Evolutionary conservation across 495 filamentous ascomycete species (phyloP), one percentile per base, ranked within the genome.

Genomic region (Hypomontagnella monticulosa): DNA sequence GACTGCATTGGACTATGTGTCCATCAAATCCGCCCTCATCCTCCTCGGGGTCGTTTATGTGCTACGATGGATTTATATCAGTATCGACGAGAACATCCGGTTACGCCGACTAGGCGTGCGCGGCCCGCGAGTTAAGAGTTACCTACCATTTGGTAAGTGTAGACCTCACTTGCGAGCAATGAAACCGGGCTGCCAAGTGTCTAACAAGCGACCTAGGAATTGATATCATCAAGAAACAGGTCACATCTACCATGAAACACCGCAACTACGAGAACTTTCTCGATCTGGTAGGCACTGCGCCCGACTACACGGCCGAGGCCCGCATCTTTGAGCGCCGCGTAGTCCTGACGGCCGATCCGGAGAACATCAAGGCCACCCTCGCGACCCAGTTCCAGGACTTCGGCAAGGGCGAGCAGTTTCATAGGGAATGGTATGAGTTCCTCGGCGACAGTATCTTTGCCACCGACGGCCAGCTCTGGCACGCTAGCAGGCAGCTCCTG

Each of bases 301-400:
- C 59, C 16, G 70, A 51, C 55, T 73, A 67, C 53, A 97, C 93
- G 0, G 77, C 83, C 33, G 92, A 96, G 72, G 63, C 77, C 18
- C 76, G 79, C 10, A 40, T 89, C 7, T 74, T 84, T 3, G 78
- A 86, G 38, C 80, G 81, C 20, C 87, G 88, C 5, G 66, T 85
- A 15, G 71, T 92, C 44, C 76, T 92, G 56, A 93, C 91, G 0
- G 81, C 79, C 19, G 89, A 93, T 41, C 92, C 91, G 0, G 88
- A 93, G 69, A 97, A 96, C 74, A 83, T 98, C 74, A 93, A 97
- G 71, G 88, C 93, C 0, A 77, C 97, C 5, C 81, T 97, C 2
- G 91, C 92, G 0, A 89, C 87, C 0, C 89, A 96, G 64, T 97
- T 90, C 59, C 65, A 72, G 16, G 87, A 91, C 73, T 91, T 87